A percentile compares a stretch with the other conserved stretches of the same genome.
These are phyloP conservation scores for Stevia rebaudiana DNA, from an alignment of 140 eudicot species.

Conservation along the genomic window DNA sequence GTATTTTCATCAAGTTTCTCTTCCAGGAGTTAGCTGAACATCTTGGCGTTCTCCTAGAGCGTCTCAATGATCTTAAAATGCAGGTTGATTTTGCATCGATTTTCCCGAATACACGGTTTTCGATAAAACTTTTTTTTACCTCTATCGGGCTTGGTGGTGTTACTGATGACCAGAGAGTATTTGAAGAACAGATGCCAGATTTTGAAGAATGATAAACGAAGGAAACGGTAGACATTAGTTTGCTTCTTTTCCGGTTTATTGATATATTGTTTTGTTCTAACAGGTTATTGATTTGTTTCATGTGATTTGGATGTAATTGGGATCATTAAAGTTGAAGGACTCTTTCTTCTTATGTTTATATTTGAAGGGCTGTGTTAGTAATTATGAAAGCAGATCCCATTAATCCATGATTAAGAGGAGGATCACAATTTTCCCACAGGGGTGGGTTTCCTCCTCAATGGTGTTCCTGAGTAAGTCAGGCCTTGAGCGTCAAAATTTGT, in stretches of 20 bases:
- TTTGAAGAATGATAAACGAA: too few relatives aligned
- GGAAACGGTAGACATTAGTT: too few relatives aligned
- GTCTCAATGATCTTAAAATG: too few relatives aligned
- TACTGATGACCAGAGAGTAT: background rate
- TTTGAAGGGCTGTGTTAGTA: slow-evolving; percentile 15
- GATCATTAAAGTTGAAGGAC: background rate
- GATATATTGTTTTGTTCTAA: background rate
- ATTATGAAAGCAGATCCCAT: slow-evolving; percentile 10
- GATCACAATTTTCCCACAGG: too few relatives aligned
- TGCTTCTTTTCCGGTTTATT: too few relatives aligned
- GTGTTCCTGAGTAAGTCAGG: too few relatives aligned
- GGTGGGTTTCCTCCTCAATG: too few relatives aligned
- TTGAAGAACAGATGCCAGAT: background rate
- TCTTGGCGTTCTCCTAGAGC: too few relatives aligned
- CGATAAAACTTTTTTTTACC: background rate
- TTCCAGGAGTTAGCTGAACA: too few relatives aligned
- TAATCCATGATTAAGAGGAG: slow-evolving; percentile 22
- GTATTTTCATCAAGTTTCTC: too few relatives aligned
- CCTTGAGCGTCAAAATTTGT: too few relatives aligned
- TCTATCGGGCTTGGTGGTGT: slow-evolving; percentile 1
- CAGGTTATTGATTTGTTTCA: background rate
- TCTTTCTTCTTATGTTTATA: background rate
- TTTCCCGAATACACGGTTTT: background rate
- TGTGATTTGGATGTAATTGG: background rate
- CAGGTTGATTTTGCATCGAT: too few relatives aligned